Conservation (phyloP, 495 filamentous ascomycete genomes). For the Cairneyella variabilis region DNA sequence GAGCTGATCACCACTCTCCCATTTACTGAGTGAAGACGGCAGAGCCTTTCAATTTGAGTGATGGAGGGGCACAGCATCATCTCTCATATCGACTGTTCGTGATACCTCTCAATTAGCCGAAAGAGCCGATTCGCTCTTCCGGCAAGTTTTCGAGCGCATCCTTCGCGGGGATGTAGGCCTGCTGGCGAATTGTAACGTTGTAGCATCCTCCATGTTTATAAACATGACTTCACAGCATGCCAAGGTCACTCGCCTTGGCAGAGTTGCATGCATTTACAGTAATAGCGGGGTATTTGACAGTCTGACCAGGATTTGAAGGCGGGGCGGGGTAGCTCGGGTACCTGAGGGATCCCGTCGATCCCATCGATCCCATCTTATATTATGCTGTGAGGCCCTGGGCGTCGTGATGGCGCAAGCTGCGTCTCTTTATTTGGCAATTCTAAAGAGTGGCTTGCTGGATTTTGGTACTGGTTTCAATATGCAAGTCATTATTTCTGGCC, state of each 20-base stretch:
- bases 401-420: not conserved
- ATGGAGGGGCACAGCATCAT: no score
- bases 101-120: no score
- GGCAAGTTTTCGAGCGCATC: not conserved
- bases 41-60: no score
- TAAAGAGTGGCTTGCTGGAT: not conserved
- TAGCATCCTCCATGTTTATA: not conserved
- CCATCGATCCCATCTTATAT: not conserved
- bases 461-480: not conserved
- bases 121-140: constrained; percentile 2
- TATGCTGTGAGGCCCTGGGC: not conserved
- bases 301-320: not conserved
- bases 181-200: constrained; percentile 13
- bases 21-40: no score
- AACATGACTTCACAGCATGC: not conserved
- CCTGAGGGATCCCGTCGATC: not conserved
- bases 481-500: not conserved
- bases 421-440: not conserved
- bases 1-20: no score
- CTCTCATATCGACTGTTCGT: no score
- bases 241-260: not conserved
- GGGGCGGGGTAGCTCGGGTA: constrained; percentile 1
- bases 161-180: not conserved
- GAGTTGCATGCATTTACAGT: no score
- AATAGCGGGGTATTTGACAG: not conserved